Conservation (phyloP, 1,284 basidiomycete genomes). For the Ustilago crameri region DNA sequence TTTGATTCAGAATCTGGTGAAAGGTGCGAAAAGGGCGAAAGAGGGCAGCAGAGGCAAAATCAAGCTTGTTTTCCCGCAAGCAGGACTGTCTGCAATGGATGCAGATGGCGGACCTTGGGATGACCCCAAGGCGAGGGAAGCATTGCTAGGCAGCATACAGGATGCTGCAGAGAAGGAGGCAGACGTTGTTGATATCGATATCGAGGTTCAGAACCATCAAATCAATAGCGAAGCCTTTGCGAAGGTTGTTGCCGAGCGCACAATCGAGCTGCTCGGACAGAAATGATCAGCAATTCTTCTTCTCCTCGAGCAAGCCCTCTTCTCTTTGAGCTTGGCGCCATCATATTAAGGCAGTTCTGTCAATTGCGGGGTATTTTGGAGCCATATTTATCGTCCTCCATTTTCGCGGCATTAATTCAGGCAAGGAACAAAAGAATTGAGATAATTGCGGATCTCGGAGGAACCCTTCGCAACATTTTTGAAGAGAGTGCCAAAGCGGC, state of each 20-base stretch:
- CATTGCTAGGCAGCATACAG: constrained; percentile 12
- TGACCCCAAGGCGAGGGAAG: constrained; percentile 16
- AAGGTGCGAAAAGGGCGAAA: background rate
- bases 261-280: constrained; percentile 2
- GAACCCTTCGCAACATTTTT: no score
- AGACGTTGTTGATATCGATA: background rate
- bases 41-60: constrained; percentile 5
- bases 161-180: background rate
- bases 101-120: constrained; percentile 24
- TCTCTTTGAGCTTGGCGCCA: no score
- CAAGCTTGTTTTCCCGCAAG: constrained; percentile 19
- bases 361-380: no score
- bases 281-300: background rate
- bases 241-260: constrained; percentile 8
- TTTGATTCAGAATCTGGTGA: constrained; percentile 16
- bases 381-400: no score
- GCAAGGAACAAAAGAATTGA: no score
- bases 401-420: no score
- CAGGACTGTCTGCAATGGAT: constrained; percentile 35
- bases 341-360: no score
- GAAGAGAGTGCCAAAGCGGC: background rate
- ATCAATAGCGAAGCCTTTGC: constrained; percentile 45
- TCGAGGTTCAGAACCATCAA: constrained; percentile 15
- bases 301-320: no score
- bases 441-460: no score